Evolutionary conservation across 768 basidiomycete species (phyloP), one percentile per base, ranked within the genome.

Genomic region (Boletus vermiculosoides): DNA sequence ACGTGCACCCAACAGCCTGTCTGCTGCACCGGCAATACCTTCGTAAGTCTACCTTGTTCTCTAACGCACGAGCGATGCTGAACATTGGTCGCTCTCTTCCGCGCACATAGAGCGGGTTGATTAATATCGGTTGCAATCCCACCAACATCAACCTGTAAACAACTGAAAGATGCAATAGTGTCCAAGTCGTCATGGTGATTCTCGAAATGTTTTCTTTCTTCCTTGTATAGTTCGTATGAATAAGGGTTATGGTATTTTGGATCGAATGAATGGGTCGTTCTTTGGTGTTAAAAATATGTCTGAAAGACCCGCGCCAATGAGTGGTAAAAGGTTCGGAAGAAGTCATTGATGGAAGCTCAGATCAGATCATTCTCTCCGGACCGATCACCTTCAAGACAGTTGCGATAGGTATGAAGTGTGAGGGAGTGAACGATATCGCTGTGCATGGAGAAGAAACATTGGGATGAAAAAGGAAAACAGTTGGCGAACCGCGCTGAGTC

Each of bases 11-110:
- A 44, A 20, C 36, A 60, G 23, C 44, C 64, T 0, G 58, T 66
- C 31, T 66, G 64, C 37, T 66, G 65, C 56, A 46, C 36, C 15
- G 46, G 33, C 4, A 30, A 30, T 8, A 30, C 30, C 30, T 30
- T 30, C 30, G 30, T 30, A 30, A 30, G 30, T 30, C 9, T 3
- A 10, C 1, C 1, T 23, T 7, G 9, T 30, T 41, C 3, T n/a
- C 40, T 4, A 10, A 8, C 1, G 5, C 25, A 23, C 18, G 16
- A 45, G 23, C 15, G 20, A 16, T 13, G 8, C 23, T 54, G 11
- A 42, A 4, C 13, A 1, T n/a, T 28, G 28, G 28, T 28, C 5
- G 28, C 5, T 37, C 22, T 18, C 20, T 22, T 20, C 20, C 5
- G 23, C 5, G 10, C n/a, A 13, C 18, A 20, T 15, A 65, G 64